These are phyloP conservation scores for Coemansia sp. DNA, from an alignment of 192 early-diverging fungal genomes.

Conservation along the genomic window DNA sequence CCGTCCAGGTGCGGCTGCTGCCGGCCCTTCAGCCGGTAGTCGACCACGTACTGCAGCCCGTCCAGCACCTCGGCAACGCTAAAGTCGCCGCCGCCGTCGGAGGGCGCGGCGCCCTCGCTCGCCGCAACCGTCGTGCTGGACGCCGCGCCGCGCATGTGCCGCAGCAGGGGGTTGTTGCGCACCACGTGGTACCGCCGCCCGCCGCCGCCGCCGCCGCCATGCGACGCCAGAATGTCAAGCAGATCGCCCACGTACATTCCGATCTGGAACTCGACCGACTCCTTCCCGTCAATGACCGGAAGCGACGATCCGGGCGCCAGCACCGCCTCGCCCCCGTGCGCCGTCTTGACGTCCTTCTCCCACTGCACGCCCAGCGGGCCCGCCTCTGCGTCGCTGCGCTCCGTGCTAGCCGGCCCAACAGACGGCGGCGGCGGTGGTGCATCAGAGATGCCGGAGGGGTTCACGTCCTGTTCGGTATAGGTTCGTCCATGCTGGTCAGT, in stretches of 20 bases:
- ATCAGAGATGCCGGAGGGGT: constrained; percentile 3
- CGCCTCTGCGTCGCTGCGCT: constrained; percentile 2
- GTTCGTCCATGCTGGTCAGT: constrained; percentile 37
- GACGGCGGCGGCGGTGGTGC: neutral
- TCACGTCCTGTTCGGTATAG: constrained; percentile 44
- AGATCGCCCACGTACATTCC: constrained; percentile 73
- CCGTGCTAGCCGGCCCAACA: neutral
- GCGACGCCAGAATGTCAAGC: constrained; percentile 60
- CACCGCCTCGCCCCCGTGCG: constrained; percentile 7
- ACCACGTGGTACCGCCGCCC: constrained; percentile 40
- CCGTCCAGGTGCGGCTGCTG: constrained; percentile 77
- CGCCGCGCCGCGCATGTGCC: constrained; percentile 42
- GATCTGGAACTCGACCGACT: constrained; percentile 63
- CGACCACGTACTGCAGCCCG: constrained; percentile 90
- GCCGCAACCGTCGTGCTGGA: constrained; percentile 32
- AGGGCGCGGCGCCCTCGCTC: no score
- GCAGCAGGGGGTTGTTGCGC: constrained; percentile 33
- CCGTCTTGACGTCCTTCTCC: neutral
- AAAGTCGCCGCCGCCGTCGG: constrained; percentile 18
- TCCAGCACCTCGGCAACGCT: constrained; percentile 69
- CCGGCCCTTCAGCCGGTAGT: constrained; percentile 83
- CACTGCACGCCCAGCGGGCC: constrained; percentile 1
- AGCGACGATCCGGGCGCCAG: constrained; percentile 6
- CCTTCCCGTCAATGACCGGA: constrained; percentile 56
- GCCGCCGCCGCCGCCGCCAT: constrained; percentile 8